Conservation (phyloP, 2,329 filamentous ascomycete species). For the Achaetomium macrosporum region DNA sequence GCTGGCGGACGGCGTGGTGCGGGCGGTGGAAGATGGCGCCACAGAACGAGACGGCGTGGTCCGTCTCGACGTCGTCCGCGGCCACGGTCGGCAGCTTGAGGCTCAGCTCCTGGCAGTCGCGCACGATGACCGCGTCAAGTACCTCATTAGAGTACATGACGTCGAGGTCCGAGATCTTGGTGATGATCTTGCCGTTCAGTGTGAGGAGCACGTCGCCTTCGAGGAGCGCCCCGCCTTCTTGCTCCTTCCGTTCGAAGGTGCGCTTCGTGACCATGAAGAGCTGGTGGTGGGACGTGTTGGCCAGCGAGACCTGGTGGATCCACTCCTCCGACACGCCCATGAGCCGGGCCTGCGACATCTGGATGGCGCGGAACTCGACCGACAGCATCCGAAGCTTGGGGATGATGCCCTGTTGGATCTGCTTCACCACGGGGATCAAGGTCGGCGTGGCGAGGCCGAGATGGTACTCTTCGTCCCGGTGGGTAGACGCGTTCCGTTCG, state of each 20-base stretch:
- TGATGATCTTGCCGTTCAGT: constrained; percentile 86
- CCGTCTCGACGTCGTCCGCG: constrained; percentile 86
- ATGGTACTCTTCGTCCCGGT: constrained; percentile 94
- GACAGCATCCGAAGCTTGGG: constrained; percentile 87
- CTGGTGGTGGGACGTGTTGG: constrained; percentile 89
- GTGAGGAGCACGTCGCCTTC: constrained; percentile 93
- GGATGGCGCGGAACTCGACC: constrained; percentile 89
- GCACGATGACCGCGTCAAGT: constrained; percentile 79
- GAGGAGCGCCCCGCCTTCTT: constrained; percentile 51
- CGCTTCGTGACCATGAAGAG: constrained; percentile 95
- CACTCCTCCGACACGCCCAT: constrained; percentile 96
- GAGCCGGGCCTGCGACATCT: constrained; percentile 93
- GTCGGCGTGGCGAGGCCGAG: constrained; percentile 86
- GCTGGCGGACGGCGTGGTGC: constrained; percentile 92
- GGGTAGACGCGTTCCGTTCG: constrained; percentile 70
- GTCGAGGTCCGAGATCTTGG: constrained; percentile 85
- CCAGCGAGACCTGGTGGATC: constrained; percentile 83
- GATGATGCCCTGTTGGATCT: constrained; percentile 72
- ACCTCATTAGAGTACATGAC: constrained; percentile 88
- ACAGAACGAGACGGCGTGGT: constrained; percentile 89
- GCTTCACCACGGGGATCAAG: constrained; percentile 77
- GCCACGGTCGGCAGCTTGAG: constrained; percentile 79
- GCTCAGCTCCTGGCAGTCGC: constrained; percentile 71
- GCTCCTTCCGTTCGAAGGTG: constrained; percentile 51
- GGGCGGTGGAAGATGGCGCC: constrained; percentile 89